phyloP scores from a whole-genome alignment of 2,329 filamentous ascomycete species.

The Pseudofabraea citricarpa region DNA sequence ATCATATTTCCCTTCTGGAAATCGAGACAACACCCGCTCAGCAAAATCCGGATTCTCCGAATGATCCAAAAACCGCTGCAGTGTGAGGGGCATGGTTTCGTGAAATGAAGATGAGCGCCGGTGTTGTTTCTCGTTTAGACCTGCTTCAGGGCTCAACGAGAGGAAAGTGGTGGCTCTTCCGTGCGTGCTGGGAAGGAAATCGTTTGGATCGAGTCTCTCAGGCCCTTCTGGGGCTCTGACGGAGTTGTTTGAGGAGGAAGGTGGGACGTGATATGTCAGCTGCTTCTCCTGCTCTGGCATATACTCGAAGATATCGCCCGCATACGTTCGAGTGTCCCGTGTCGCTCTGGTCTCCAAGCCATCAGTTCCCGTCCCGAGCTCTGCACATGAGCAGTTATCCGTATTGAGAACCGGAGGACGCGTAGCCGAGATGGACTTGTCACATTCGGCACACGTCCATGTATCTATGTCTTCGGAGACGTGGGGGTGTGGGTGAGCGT shows the following conservation, averaged over 20 bases:
- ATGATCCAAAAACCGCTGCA: neutral
- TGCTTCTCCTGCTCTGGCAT: no score
- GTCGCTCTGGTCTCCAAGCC: neutral
- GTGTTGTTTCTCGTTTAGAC: slow-evolving; percentile 3
- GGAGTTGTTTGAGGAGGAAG: slow-evolving; percentile 6
- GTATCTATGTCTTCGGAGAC: slow-evolving; percentile 11
- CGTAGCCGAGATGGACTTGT: slow-evolving; percentile 16
- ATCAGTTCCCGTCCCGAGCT: slow-evolving; percentile 7
- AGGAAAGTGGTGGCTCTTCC: neutral
- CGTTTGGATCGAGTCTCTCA: slow-evolving; percentile 14
- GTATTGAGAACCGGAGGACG: slow-evolving; percentile 20
- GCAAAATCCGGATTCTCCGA: neutral
- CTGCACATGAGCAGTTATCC: slow-evolving; percentile 21
- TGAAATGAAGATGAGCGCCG: neutral
- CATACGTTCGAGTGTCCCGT: slow-evolving; percentile 2
- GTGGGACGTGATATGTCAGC: slow-evolving; percentile 5
- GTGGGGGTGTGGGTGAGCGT: no score
- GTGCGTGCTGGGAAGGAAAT: no score
- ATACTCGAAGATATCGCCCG: slow-evolving; percentile 4
- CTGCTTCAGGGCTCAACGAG: neutral
- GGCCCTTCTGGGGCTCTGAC: slow-evolving; percentile 15
- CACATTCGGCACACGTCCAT: slow-evolving; percentile 18
- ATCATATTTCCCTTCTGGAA: neutral
- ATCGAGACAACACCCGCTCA: neutral
- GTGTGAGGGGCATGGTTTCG: neutral